Conservation (phyloP, 306 rosid species). For the Prunus davidiana region DNA sequence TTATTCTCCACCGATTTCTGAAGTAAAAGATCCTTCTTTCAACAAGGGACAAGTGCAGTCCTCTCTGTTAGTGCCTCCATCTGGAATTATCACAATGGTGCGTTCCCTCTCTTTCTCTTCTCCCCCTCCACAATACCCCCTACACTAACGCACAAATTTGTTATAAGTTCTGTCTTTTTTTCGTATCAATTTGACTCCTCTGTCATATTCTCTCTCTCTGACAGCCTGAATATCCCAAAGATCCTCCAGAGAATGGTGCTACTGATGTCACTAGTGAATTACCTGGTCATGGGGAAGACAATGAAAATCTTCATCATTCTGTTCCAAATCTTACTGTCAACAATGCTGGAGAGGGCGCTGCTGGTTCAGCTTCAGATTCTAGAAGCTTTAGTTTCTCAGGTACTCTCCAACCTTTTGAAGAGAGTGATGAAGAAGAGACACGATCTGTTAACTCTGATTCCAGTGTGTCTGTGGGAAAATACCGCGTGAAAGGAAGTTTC, state of each 20-base stretch:
- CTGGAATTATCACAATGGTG: conserved; percentile 38
- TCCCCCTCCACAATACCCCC: neutral
- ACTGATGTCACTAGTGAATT: neutral
- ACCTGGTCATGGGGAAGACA: conserved; percentile 18
- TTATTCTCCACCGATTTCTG: conserved; percentile 12
- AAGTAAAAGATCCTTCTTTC: conserved; percentile 23
- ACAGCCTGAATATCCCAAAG: conserved; percentile 45
- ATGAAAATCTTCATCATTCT: conserved; percentile 13
- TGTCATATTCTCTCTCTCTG: conserved; percentile 20
- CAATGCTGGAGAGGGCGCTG: conserved; percentile 19
- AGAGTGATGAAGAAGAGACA: conserved; percentile 54
- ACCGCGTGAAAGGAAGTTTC: conserved; percentile 60
- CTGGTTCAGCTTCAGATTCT: conserved; percentile 33
- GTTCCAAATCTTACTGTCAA: conserved; percentile 33
- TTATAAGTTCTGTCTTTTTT: neutral
- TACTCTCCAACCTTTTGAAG: conserved; percentile 33
- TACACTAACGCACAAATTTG: neutral
- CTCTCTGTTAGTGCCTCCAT: conserved; percentile 24
- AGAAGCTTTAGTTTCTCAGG: conserved; percentile 51
- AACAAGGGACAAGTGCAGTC: conserved; percentile 7
- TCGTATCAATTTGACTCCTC: neutral
- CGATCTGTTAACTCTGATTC: conserved; percentile 49
- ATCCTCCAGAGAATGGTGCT: conserved; percentile 22
- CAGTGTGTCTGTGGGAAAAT: conserved; percentile 62
- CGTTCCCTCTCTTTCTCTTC: conserved; percentile 21